Evolutionary conservation across 768 basidiomycete genomes (phyloP).

Genomic region (Suillus plorans): DNA sequence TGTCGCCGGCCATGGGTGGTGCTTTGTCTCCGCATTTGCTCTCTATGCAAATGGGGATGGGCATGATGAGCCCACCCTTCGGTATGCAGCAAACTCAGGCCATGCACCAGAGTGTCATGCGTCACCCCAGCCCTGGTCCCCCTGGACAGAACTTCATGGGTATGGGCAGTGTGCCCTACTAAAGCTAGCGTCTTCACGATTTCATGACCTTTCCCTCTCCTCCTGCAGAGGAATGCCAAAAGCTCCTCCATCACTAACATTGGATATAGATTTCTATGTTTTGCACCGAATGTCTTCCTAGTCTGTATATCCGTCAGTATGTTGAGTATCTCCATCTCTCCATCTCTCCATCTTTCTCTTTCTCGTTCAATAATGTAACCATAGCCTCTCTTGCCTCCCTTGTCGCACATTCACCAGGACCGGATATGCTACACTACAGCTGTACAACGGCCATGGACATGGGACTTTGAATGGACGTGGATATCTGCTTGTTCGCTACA

Average conservation of each 20-base stretch:
- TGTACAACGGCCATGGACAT: constrained; percentile 33
- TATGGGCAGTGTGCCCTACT: constrained; percentile 36
- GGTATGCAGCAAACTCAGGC: constrained; percentile 60
- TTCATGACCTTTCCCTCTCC: neutral
- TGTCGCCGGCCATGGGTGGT: constrained; percentile 30
- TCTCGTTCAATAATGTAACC: constrained; percentile 14
- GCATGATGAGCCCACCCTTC: constrained; percentile 48
- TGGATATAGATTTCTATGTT: constrained; percentile 29
- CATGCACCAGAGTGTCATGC: constrained; percentile 87
- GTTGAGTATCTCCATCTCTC: constrained; percentile 10
- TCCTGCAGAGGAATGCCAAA: neutral
- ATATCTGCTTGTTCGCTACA: constrained; percentile 49
- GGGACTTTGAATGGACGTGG: constrained; percentile 60
- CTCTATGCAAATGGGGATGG: constrained; percentile 52
- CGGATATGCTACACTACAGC: constrained; percentile 20
- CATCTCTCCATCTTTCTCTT: constrained; percentile 17
- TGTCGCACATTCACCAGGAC: constrained; percentile 12
- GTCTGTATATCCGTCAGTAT: constrained; percentile 4
- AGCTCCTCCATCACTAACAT: constrained; percentile 4
- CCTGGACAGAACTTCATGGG: constrained; percentile 46
- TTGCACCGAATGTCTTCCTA: constrained; percentile 9
- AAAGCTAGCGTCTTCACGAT: constrained; percentile 14
- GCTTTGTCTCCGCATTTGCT: constrained; percentile 33
- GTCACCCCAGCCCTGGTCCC: constrained; percentile 72
- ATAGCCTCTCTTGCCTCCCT: constrained; percentile 11